Base-by-base conservation (phyloP, 2,329 filamentous ascomycete species). In the Talaromyces islandicus region DNA sequence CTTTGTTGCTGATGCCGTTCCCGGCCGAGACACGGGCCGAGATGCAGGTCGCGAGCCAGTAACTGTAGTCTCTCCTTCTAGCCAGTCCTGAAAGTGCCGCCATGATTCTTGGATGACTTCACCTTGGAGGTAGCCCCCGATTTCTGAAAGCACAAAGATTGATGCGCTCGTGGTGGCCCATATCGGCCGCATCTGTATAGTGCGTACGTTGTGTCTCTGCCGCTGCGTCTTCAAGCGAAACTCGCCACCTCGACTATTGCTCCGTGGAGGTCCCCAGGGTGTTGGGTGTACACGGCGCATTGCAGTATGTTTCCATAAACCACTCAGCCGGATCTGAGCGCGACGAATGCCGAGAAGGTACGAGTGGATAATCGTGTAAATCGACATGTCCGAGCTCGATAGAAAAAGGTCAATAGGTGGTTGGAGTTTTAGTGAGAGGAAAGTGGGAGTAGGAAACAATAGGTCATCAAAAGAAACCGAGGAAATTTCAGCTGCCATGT, bases 111-210 rank as follows among this genome's bases (percentile, higher is more conserved):
- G 85, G 14, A 97, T 88, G 7, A 97, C 88, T 69, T 96, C 92
- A 1, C 90, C 91, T 72, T 97, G 93, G 51, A 97, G 86, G 68
- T 96, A 97, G 3, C 86, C 86, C 65, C 93, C 89, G 14, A 91
- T 88, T 71, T 97, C 92, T 0, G 90, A 91, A 3, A 97, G 80
- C 66, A 97, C 89, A 76, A 96, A 97, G 4, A 96, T 85, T 1
- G 91, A 88, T 2, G 92, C 90, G 69, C 90, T 92, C 66, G 89
- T 88, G 0, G 91, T 95, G 0, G 92, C 93, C 94, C 94, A 99
- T 0, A 93, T 84, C 64, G 87, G 88, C 17, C 94, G 86, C 82
- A 96, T 89, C 0, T 84, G 82, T 35, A 81, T 80, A 4, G 84
- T 82, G 19, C 93, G 83, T 17, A 78, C 71, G 27, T 85, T 85